Base-by-base conservation (phyloP, 257 asterid species). In the Avicennia marina region DNA sequence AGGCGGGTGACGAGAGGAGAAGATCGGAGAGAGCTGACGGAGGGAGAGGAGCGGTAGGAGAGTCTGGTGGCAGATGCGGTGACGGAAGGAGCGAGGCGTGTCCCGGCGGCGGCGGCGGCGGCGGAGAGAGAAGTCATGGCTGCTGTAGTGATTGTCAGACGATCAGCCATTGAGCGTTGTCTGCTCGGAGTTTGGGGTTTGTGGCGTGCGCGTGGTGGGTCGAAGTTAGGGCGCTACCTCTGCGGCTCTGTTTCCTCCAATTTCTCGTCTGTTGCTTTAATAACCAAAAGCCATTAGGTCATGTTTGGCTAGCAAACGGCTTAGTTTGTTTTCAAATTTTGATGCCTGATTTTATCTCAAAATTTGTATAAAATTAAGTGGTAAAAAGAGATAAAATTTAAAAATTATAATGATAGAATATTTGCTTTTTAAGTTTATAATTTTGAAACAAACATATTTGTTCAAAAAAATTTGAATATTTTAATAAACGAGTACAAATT, bases 81-180 rank as follows among this genome's bases (percentile, higher is more conserved):
- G 61, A 71, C 67, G 24, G 81, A 51, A 45, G 85, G 83, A 16
- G 75, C 78, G 61, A 73, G 66, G 58, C 71, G 79, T 16, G 77
- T 39, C 25, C 62, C 43, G 9, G 65, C 15, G 32, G 60, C 53
- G 48, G 76, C 69, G 44, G 82, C 43, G 51, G 89, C 74, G 58
- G 85, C 65, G 53, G 80, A 65, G 64, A 82, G 49, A 60, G 89
- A 66, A 68, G 82, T 62, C 86, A 81, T 81, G 47, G 88, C 41
- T 55, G 65, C 21, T 67, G 74, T 4, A 25, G 46, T 26, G 68
- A 45, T 39, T 17, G 72, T 42, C 58, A 60, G 67, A 38, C 60
- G 63, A 46, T 55, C 56, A 53, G n/a, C n/a, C n/a, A n/a, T n/a
- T 29, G 7, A 29, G 7, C 33, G 33, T 7, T 29, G 33, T 29